Conservation (phyloP, 179 eudicot genomes). For the Camellia oleifera region DNA sequence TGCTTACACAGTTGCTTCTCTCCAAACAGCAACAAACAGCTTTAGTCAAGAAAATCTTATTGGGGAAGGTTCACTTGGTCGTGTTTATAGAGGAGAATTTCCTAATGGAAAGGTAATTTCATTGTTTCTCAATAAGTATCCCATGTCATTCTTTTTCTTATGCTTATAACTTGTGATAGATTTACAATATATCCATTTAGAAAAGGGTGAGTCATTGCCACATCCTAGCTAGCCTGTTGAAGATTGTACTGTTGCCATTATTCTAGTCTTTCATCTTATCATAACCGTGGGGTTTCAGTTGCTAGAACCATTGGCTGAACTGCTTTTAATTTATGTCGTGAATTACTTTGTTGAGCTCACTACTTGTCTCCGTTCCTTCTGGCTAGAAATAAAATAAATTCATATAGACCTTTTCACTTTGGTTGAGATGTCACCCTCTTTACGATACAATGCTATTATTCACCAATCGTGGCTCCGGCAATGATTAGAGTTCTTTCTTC, state of each 20-base stretch:
- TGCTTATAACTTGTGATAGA: neutral
- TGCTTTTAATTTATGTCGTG: neutral
- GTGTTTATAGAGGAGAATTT: constrained; percentile 93
- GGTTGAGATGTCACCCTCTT: neutral
- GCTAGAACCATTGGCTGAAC: neutral
- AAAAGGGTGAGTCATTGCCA: neutral
- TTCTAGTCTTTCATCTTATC: neutral
- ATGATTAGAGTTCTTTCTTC: neutral
- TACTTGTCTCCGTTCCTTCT: neutral
- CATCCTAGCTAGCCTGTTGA: neutral
- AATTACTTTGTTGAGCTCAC: neutral
- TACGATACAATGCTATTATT: no score
- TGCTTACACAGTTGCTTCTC: constrained; percentile 89
- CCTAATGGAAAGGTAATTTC: constrained; percentile 84
- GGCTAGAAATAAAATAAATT: neutral
- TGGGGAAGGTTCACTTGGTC: constrained; percentile 99
- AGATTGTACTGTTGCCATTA: neutral
- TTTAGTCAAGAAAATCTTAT: constrained; percentile 88
- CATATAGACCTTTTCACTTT: neutral
- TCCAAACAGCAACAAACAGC: constrained; percentile 94
- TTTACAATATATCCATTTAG: neutral
- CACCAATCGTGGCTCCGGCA: neutral
- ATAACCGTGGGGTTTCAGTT: neutral
- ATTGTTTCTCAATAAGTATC: neutral
- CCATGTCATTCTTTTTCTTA: neutral